phyloP scores from a whole-genome alignment of 2,329 filamentous ascomycete species.

The Pyricularia sp. region DNA sequence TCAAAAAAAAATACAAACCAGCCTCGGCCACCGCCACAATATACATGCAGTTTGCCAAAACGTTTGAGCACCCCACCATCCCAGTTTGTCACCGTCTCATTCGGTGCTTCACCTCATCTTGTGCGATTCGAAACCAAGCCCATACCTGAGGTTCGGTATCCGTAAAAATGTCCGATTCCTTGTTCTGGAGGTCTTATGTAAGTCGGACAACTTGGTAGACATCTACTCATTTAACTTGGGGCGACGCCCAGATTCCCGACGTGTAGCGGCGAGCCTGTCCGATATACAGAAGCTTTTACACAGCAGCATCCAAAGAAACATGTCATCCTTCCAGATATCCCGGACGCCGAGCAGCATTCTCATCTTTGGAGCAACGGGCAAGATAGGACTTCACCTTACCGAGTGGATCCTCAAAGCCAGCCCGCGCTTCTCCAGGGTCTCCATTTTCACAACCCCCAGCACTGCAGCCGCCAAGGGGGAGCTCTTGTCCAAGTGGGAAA shows the following conservation, averaged over 20 bases:
- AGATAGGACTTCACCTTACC: conserved; percentile 19
- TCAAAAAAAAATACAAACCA: background rate
- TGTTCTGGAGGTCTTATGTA: background rate
- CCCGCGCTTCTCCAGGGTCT: conserved; percentile 19
- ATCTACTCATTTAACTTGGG: background rate
- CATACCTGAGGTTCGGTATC: background rate
- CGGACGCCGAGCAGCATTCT: conserved; percentile 9
- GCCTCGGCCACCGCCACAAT: background rate
- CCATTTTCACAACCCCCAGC: conserved; percentile 31
- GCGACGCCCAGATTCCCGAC: too few species aligned
- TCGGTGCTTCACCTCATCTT: background rate
- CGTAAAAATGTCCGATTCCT: background rate
- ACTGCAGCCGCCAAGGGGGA: conserved; percentile 40
- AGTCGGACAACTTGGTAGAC: background rate
- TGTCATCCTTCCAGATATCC: conserved; percentile 8
- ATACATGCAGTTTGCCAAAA: background rate
- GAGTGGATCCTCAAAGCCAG: conserved; percentile 20
- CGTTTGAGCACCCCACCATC: background rate
- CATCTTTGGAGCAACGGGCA: conserved; percentile 22
- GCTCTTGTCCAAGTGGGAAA: conserved; percentile 30
- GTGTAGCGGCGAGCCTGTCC: background rate
- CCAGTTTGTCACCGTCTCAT: background rate
- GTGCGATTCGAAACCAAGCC: background rate
- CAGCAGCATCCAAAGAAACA: background rate
- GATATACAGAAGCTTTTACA: background rate